phyloP scores from a whole-genome alignment of 805 yeast species.

The Martiniozyma abietophila region DNA sequence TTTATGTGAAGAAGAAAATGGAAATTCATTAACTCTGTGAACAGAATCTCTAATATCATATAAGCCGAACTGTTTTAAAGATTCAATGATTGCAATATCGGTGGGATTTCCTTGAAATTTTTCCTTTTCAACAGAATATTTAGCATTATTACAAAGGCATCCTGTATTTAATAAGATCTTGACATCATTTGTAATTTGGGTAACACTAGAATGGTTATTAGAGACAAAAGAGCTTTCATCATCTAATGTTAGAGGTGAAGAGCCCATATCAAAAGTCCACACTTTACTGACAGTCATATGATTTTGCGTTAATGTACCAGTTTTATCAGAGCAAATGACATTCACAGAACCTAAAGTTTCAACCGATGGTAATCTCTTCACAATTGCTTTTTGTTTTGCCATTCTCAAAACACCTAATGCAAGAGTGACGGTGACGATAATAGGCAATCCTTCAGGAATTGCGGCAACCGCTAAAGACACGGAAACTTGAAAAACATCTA shows the following conservation, averaged over 20 bases:
- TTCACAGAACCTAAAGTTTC: conserved; percentile 93
- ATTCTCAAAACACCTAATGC: conserved; percentile 94
- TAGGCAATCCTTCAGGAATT: conserved; percentile 97
- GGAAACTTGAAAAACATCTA: conserved; percentile 96
- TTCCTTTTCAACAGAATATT: conserved; percentile 57
- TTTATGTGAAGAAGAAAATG: conserved; percentile 78
- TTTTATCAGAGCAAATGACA: conserved; percentile 87
- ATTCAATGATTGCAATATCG: conserved; percentile 83
- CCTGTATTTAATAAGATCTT: conserved; percentile 52
- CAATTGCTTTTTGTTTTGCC: conserved; percentile 93
- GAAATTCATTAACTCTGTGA: conserved; percentile 60
- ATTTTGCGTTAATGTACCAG: conserved; percentile 84
- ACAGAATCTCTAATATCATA: conserved; percentile 58
- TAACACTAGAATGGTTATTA: conserved; percentile 32
- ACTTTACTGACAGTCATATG: conserved; percentile 82
- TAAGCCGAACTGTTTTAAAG: conserved; percentile 57
- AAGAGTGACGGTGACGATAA: conserved; percentile 93
- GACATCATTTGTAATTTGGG: conserved; percentile 46
- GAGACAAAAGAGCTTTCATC: background rate
- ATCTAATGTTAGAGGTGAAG: conserved; percentile 6
- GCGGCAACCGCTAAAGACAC: conserved; percentile 99
- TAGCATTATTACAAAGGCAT: conserved; percentile 66
- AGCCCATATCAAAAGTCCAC: conserved; percentile 63
- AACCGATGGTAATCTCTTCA: conserved; percentile 87
- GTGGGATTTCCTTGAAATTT: conserved; percentile 87